phyloP scores from a whole-genome alignment of 2,329 filamentous ascomycete species.

The Fusarium sp. region DNA sequence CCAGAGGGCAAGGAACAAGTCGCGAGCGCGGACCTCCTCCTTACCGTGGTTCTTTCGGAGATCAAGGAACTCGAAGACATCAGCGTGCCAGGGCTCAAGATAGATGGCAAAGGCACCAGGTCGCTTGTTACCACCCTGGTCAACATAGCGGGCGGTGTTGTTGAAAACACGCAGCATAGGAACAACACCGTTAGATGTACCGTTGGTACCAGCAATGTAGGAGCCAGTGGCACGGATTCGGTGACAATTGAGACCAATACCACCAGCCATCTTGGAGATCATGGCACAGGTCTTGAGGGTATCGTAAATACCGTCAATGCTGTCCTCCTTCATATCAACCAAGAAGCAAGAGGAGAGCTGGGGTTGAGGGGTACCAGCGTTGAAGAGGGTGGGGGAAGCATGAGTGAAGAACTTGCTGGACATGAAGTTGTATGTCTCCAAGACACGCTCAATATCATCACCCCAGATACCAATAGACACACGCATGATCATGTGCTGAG shows the following conservation, averaged over 20 bases:
- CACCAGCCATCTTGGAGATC: conserved; percentile 99
- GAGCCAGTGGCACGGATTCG: conserved; percentile 97
- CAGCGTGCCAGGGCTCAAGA: conserved; percentile 98
- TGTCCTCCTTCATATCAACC: conserved; percentile 99
- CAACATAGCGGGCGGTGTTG: conserved; percentile 98
- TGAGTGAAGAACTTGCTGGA: conserved; percentile 99
- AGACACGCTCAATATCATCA: conserved; percentile 90
- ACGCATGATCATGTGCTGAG: conserved; percentile 99
- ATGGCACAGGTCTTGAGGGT: conserved; percentile 99
- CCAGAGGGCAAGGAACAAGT: conserved; percentile 98
- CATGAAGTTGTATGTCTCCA: conserved; percentile 99
- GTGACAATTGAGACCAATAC: conserved; percentile 96
- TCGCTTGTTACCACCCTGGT: conserved; percentile 99
- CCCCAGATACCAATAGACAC: conserved; percentile 97
- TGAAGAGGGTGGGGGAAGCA: conserved; percentile 97
- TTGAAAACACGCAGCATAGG: conserved; percentile 99
- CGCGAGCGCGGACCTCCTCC: conserved; percentile 95
- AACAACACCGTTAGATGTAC: conserved; percentile 95
- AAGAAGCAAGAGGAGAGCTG: conserved; percentile 99
- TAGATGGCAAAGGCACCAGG: conserved; percentile 99
- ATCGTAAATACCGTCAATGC: conserved; percentile 99
- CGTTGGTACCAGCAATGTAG: conserved; percentile 98
- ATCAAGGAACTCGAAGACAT: conserved; percentile 97
- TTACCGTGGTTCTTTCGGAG: conserved; percentile 99
- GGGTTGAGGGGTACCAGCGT: conserved; percentile 92